phyloP scores from a whole-genome alignment of 805 yeast genomes.

The Scheffersomyces spartinae region DNA sequence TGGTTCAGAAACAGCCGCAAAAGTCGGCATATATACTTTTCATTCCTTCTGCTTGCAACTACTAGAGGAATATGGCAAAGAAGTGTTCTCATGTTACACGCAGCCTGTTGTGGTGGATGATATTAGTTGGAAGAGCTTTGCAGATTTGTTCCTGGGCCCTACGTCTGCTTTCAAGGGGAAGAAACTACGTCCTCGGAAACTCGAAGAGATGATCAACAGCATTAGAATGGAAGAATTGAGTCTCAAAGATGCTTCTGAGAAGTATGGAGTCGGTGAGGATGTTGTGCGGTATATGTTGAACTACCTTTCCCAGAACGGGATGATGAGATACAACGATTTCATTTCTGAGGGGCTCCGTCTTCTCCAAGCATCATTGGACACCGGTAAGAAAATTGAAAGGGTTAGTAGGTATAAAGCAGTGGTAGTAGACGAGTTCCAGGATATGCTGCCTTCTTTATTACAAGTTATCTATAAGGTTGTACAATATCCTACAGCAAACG shows the following conservation, averaged over 20 bases:
- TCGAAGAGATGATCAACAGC: slow-evolving; percentile 14
- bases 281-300: slow-evolving; percentile 15
- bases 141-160: slow-evolving; percentile 23
- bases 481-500: slow-evolving; percentile 17
- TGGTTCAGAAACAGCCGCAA: slow-evolving; percentile 22
- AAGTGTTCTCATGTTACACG: too few relatives aligned
- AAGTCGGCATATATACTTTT: slow-evolving; percentile 42
- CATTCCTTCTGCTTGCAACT: slow-evolving; percentile 49
- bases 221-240: slow-evolving; percentile 12
- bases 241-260: slow-evolving; percentile 12
- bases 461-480: slow-evolving; percentile 30
- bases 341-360: too few relatives aligned
- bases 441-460: slow-evolving; percentile 42
- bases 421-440: slow-evolving; percentile 74
- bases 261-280: slow-evolving; percentile 13
- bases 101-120: slow-evolving; percentile 53
- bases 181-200: slow-evolving; percentile 9
- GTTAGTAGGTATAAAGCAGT: too few relatives aligned
- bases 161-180: slow-evolving; percentile 16
- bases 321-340: slow-evolving; percentile 25
- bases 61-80: slow-evolving; percentile 28
- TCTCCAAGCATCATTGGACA: too few relatives aligned
- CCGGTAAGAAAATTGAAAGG: too few relatives aligned
- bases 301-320: slow-evolving; percentile 20
- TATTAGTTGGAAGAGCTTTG: slow-evolving; percentile 34